phyloP scores from a whole-genome alignment of 2,329 filamentous ascomycete species.

The Fusarium verticillioides region DNA sequence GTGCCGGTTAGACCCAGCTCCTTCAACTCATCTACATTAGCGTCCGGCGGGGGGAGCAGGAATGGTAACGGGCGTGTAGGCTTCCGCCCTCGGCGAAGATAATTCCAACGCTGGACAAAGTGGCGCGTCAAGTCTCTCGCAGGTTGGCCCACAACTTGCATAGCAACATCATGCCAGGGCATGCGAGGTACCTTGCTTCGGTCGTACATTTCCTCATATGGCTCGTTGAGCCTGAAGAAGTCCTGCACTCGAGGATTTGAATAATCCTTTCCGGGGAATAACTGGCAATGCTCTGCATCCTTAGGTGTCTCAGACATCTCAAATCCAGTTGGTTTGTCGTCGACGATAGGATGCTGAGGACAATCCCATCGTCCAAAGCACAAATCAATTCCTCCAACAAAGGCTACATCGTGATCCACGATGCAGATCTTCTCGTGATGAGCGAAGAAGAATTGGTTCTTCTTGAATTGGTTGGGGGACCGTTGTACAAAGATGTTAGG shows the following conservation, averaged over 20 bases:
- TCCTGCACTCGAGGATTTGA: conserved; percentile 96
- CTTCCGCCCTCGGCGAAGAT: conserved; percentile 90
- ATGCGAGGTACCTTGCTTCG: conserved; percentile 88
- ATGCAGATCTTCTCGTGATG: conserved; percentile 99
- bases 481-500: conserved; percentile 96
- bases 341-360: conserved; percentile 87
- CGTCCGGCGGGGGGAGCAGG: conserved; percentile 91
- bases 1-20: conserved; percentile 89
- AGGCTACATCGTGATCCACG: conserved; percentile 94
- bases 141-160: conserved; percentile 97
- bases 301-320: conserved; percentile 79
- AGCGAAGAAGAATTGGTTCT: conserved; percentile 99
- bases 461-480: conserved; percentile 96
- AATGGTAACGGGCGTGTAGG: conserved; percentile 94
- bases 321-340: conserved; percentile 96
- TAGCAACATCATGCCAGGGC: conserved; percentile 98
- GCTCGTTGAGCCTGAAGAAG: conserved; percentile 91
- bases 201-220: conserved; percentile 99
- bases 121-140: conserved; percentile 93
- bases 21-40: conserved; percentile 85
- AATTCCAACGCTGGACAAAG: conserved; percentile 99
- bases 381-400: conserved; percentile 93
- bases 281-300: conserved; percentile 92
- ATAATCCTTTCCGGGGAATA: conserved; percentile 98
- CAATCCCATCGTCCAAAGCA: conserved; percentile 99